These are phyloP conservation scores for Mortierella sp. DNA, from an alignment of 371 early-diverging fungal genomes.

Conservation along the genomic window DNA sequence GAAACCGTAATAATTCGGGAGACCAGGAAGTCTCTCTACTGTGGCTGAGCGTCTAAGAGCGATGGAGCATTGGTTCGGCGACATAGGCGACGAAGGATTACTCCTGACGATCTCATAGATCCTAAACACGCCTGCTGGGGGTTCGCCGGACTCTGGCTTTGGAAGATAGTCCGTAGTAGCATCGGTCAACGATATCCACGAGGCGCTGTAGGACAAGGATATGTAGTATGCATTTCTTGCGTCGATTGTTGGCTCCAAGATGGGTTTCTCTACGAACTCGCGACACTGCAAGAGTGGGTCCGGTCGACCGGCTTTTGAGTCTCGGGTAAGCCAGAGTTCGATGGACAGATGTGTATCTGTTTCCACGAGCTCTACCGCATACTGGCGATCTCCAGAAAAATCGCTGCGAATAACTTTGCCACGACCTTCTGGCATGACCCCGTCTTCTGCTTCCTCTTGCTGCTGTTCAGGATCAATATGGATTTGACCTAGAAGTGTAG, in stretches of 20 bases:
- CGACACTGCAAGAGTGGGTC: not conserved
- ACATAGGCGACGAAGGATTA: not conserved
- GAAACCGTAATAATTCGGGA: not conserved
- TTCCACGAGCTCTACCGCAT: not conserved
- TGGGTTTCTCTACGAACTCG: not conserved
- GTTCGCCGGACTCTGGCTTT: not conserved
- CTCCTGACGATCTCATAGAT: not conserved
- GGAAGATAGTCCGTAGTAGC: not conserved
- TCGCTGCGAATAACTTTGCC: not conserved
- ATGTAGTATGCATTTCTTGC: not conserved
- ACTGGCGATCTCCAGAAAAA: not conserved
- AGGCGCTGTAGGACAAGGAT: constrained; percentile 8
- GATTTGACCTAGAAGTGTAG: not conserved
- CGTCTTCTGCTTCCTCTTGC: not conserved
- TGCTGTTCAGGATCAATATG: not conserved
- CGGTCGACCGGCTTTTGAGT: not conserved
- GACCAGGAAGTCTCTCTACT: not conserved
- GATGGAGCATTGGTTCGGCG: not conserved
- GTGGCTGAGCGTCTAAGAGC: not conserved
- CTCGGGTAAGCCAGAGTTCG: not conserved
- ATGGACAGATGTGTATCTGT: not conserved
- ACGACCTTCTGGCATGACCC: not conserved
- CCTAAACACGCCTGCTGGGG: constrained; percentile 2
- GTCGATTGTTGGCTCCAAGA: not conserved
- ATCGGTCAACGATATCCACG: not conserved